These are phyloP conservation scores for Tricholoma sp. DNA, from an alignment of 768 basidiomycete genomes.

Conservation along the genomic window DNA sequence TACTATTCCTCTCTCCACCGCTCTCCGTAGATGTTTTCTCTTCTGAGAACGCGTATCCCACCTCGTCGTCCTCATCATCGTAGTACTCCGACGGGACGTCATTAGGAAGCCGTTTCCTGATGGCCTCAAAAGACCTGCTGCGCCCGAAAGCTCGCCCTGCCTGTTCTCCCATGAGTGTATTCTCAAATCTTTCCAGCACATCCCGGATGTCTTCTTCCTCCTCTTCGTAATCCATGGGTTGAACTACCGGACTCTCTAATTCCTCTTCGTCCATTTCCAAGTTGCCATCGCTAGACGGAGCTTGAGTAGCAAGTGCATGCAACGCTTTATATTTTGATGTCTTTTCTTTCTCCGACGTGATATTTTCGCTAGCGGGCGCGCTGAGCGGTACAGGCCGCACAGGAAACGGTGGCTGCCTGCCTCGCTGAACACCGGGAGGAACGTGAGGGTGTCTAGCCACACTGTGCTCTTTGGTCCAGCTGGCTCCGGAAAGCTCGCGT, in stretches of 20 bases:
- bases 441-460: slow-evolving; percentile 2
- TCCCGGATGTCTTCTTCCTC: slow-evolving; percentile 28
- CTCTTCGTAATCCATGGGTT: slow-evolving; percentile 18
- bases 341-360: slow-evolving; percentile 22
- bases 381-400: slow-evolving; percentile 31
- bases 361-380: slow-evolving; percentile 16
- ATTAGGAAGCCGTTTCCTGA: slow-evolving; percentile 8
- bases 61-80: slow-evolving; percentile 13
- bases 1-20: slow-evolving; percentile 29
- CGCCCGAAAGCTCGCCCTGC: slow-evolving; percentile 20
- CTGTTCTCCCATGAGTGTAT: slow-evolving; percentile 11
- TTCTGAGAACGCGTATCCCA: slow-evolving; percentile 9
- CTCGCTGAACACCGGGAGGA: slow-evolving; percentile 31
- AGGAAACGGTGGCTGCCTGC: slow-evolving; percentile 49
- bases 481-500: background rate
- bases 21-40: slow-evolving; percentile 20
- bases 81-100: slow-evolving; percentile 7
- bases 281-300: slow-evolving; percentile 4
- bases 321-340: slow-evolving; percentile 27
- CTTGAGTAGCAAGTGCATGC: slow-evolving; percentile 21
- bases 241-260: background rate
- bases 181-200: slow-evolving; percentile 36
- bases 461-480: background rate
- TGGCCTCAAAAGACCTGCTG: slow-evolving; percentile 24
- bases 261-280: slow-evolving; percentile 3